Evolutionary conservation across 2,329 filamentous ascomycete species (phyloP), one percentile per base, ranked within the genome.

Genomic region (Xylariaceae sp.): DNA sequence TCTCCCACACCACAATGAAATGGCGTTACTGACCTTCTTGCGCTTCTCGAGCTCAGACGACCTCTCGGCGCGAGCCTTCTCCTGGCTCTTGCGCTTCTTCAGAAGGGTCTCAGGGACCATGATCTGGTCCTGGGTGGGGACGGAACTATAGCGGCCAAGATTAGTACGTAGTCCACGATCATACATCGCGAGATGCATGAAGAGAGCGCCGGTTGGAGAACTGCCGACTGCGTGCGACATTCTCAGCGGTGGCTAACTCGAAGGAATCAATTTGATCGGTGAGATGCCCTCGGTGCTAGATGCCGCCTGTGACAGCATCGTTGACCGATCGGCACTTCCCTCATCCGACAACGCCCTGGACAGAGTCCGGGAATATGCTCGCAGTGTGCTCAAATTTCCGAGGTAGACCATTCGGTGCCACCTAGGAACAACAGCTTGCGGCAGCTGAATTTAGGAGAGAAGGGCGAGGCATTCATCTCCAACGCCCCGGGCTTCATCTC

Each of bases 61-160:
- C 64, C 81, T 83, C 71, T 90, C 85, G 67, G 92, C 89, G 67
- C 89, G 85, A 65, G 89, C 88, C 81, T 95, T 94, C 81, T 98
- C 92, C 75, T 95, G 90, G 68, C 80, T 87, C 88, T 98, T 98
- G 76, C 92, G 86, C 87, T 98, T 98, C 85, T 98, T 98, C 68
- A 98, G 80, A 61, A 98, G 86, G 58, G 92, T 98, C 86, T 98
- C 92, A 56, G 92, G 92, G 64, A 96, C 87, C 66, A 96, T 77
- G 66, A 98, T 80, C 68, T 96, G 84, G 68, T 95, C 86, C 69
- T 89, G 72, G 67, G 88, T 94, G 54, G 92, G 87, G 61, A 94
- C 85, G 70, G 80, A 80, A 72, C 88, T 94, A 63, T 60, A 63
- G 49, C 44, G 34, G 38, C 65, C 78, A 65, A 86, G 80, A 83